These are phyloP conservation scores for Penicillium sp. DNA, from an alignment of 2,329 filamentous ascomycete species.

Conservation along the genomic window DNA sequence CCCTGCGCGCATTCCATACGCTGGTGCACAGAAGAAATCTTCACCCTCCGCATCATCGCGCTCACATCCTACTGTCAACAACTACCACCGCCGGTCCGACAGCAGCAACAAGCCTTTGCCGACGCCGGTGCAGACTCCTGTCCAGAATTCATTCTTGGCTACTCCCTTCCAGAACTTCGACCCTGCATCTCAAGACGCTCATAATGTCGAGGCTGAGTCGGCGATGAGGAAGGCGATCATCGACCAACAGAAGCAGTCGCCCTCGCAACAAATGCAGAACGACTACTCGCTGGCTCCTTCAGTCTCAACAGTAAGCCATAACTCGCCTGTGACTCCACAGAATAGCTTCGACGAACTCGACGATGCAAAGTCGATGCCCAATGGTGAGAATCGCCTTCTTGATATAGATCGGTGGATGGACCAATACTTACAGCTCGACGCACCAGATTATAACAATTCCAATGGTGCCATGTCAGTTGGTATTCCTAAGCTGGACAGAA, in stretches of 20 bases:
- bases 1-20: slow-evolving; percentile 34
- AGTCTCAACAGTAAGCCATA: slow-evolving; percentile 58
- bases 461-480: slow-evolving; percentile 40
- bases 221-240: slow-evolving; percentile 59
- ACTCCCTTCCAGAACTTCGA: slow-evolving; percentile 48
- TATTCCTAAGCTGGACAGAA: slow-evolving; percentile 74
- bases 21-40: slow-evolving; percentile 38
- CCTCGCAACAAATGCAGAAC: slow-evolving; percentile 41
- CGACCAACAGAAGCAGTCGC: slow-evolving; percentile 41
- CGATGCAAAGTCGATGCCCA: slow-evolving; percentile 47
- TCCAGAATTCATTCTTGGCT: slow-evolving; percentile 50
- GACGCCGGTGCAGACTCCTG: slow-evolving; percentile 54
- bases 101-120: slow-evolving; percentile 51
- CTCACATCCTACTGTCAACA: slow-evolving; percentile 31
- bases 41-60: slow-evolving; percentile 46
- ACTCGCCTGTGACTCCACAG: slow-evolving; percentile 60
- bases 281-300: slow-evolving; percentile 54
- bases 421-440: slow-evolving; percentile 64
- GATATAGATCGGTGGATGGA: slow-evolving; percentile 50
- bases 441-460: slow-evolving; percentile 50
- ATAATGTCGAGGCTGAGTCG: slow-evolving; percentile 50
- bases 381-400: slow-evolving; percentile 52
- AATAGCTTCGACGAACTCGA: slow-evolving; percentile 53
- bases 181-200: slow-evolving; percentile 40
- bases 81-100: slow-evolving; percentile 39